phyloP scores from a whole-genome alignment of 2,329 filamentous ascomycete species.

The Ambrosiella beaveri region DNA sequence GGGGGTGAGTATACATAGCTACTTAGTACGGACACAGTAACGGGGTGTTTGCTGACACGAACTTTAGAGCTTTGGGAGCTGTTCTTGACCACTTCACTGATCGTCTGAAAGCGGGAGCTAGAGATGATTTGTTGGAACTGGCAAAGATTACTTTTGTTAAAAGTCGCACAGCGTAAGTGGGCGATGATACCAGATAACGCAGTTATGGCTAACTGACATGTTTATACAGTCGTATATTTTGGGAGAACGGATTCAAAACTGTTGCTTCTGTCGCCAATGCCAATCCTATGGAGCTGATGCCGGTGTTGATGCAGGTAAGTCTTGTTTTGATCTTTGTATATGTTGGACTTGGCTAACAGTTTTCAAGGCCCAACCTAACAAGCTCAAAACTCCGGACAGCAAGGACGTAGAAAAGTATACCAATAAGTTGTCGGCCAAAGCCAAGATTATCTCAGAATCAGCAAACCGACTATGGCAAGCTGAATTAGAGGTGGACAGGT shows the following conservation, averaged over 20 bases:
- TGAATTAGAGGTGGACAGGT: not conserved
- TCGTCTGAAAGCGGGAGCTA: constrained; percentile 53
- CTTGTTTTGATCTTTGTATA: constrained; percentile 1
- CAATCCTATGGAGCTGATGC: constrained; percentile 48
- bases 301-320: constrained; percentile 50
- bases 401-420: constrained; percentile 39
- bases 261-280: constrained; percentile 53
- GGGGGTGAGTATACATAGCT: constrained; percentile 31
- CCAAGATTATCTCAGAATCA: constrained; percentile 48
- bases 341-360: not conserved
- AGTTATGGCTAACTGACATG: not conserved
- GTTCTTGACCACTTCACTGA: constrained; percentile 62
- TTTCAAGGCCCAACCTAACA: constrained; percentile 48
- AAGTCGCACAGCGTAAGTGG: constrained; percentile 48
- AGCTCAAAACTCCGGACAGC: constrained; percentile 34
- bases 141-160: constrained; percentile 60
- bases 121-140: constrained; percentile 51
- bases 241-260: constrained; percentile 58
- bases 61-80: constrained; percentile 43
- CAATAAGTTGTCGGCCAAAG: constrained; percentile 48
- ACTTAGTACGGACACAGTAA: not conserved
- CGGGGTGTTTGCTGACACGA: not conserved
- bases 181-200: not conserved
- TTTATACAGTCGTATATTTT: constrained; percentile 40
- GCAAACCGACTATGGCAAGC: constrained; percentile 50